phyloP scores from a whole-genome alignment of 2,329 filamentous ascomycete genomes.

The Cladophialophora yegresii region DNA sequence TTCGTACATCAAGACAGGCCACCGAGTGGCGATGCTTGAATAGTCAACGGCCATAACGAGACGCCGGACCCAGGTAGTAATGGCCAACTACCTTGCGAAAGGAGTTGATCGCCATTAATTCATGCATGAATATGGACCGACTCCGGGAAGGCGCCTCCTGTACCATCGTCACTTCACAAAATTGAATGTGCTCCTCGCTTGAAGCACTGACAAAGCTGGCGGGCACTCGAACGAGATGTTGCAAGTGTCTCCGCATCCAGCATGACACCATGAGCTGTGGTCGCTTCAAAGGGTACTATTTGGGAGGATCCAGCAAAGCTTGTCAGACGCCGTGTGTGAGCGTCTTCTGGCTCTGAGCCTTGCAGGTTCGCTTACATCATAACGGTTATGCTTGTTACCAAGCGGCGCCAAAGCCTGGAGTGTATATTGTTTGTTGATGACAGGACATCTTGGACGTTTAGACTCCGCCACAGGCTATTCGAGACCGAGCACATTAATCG shows the following conservation, averaged over 20 bases:
- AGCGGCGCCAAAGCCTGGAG: not conserved
- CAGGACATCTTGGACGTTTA: not conserved
- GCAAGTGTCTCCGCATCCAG: not conserved
- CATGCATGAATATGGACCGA: not conserved
- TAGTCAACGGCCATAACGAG: not conserved
- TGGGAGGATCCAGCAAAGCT: not conserved
- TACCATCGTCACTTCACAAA: not conserved
- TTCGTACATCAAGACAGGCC: not conserved
- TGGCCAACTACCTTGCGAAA: not conserved
- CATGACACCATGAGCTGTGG: not conserved
- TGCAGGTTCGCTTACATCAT: not conserved
- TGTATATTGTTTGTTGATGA: not conserved
- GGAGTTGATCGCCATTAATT: not conserved
- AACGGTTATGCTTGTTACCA: not conserved
- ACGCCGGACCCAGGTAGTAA: not conserved
- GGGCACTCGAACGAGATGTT: not conserved
- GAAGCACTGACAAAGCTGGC: not conserved
- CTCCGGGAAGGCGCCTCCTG: not conserved
- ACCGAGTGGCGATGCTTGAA: not conserved
- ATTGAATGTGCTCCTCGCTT: not conserved
- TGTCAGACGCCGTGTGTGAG: not conserved
- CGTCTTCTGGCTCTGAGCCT: not conserved
- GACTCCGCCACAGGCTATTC: not conserved
- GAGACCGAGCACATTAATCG: not conserved
- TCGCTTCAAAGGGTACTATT: not conserved